Base-by-base conservation (phyloP, 1,139 yeast species). In the Geotrichum aggregatum region DNA sequence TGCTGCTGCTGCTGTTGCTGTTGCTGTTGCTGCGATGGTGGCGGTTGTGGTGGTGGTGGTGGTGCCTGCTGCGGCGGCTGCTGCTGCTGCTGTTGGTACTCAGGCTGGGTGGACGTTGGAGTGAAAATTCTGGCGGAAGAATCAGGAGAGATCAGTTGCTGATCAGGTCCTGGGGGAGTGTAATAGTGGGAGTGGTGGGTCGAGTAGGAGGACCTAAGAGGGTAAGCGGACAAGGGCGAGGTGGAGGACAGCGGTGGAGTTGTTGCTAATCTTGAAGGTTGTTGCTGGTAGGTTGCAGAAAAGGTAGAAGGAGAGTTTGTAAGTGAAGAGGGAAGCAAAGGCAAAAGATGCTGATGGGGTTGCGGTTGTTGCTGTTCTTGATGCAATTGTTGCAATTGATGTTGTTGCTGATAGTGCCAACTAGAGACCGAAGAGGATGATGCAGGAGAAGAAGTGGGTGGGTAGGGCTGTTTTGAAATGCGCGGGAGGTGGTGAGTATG, bases 21-120 rank as follows among this genome's bases (percentile, higher is more conserved):
- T 22, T 36, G 45, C 18, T 39, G 49, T 21, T 52, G 58, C 14
- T 44, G 49, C 8, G 52, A 53, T 41, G 35, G 56, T n/a, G 42
- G 54, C 8, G 36, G 52, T 21, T 16, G 45, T 13, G 38, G 47
- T 22, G 30, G 42, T 16, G 7, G 44, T 38, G 19, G 28, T 22
- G 45, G 43, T 21, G 45, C 24, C 19, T 18, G 38, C 18, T 44
- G 30, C 24, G 22, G 38, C 41, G n/a, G n/a, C 35, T 18, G 24
- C 18, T 47, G 44, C 10, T 38, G 43, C 19, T 24, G 30, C n/a
- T 13, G 30, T 18, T 18, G 39, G 39, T 38, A 40, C 14, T 38
- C 44, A n/a, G 44, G 28, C 22, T 11, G 49, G 31, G 36, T 16
- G 34, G 47, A 43, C 24, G 44, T 36, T 3, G 49, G 22, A 8